These are phyloP conservation scores for Lentinus tigrinus DNA, from an alignment of 768 basidiomycete species.

Conservation along the genomic window DNA sequence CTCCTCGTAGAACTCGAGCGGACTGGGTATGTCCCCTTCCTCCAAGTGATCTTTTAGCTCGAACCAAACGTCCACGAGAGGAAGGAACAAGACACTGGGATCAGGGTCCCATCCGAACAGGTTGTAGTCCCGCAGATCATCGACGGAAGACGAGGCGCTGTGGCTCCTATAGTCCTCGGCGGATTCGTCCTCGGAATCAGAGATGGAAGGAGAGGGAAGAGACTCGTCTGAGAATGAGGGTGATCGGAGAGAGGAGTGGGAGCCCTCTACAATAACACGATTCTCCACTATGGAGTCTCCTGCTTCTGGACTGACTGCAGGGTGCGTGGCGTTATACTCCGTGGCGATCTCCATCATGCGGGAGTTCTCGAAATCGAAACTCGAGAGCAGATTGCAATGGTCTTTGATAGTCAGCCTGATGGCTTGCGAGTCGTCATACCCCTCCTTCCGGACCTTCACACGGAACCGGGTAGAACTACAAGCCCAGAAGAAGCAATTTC, in stretches of 20 bases:
- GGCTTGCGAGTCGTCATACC: neutral
- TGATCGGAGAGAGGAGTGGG: too few species aligned
- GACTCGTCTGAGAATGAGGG: too few species aligned
- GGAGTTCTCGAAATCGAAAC: neutral
- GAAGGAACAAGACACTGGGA: neutral
- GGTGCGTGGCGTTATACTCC: too few species aligned
- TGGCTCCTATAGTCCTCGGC: too few species aligned
- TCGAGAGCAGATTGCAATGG: too few species aligned
- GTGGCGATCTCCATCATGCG: neutral
- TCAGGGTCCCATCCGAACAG: neutral
- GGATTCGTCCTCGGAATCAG: too few species aligned
- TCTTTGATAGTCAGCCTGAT: neutral
- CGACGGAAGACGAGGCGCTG: neutral
- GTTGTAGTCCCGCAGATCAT: neutral
- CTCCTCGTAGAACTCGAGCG: neutral
- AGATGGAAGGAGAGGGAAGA: too few species aligned
- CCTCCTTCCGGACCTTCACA: neutral
- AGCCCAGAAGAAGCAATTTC: constrained; percentile 4
- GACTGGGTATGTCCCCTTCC: neutral
- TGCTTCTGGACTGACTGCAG: too few species aligned
- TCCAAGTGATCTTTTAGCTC: constrained; percentile 2
- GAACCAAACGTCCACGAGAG: constrained; percentile 4
- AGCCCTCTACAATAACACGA: too few species aligned
- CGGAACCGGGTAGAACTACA: neutral
- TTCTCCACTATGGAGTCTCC: too few species aligned